A percentile compares a stretch with the other conserved stretches of the same genome.
Evolutionary conservation across 306 rosid species (phyloP).

Genomic region (Rosa chinensis): DNA sequence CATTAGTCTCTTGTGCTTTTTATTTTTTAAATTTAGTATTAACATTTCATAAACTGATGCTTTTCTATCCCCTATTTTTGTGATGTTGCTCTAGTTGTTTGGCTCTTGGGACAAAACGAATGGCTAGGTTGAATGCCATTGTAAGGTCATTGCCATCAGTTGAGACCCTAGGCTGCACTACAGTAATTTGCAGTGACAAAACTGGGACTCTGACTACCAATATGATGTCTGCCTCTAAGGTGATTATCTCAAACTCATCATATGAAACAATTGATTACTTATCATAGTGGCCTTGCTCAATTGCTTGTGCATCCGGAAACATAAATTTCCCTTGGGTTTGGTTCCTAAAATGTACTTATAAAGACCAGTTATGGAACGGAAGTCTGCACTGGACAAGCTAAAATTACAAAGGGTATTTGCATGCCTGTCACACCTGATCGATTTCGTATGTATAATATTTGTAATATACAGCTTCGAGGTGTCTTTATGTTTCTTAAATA

Average conservation of each 20-base stretch:
- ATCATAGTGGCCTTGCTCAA: neutral
- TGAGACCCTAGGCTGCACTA: conserved; percentile 97
- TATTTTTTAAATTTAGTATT: neutral
- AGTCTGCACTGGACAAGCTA: neutral
- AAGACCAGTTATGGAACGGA: neutral
- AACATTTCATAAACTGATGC: neutral
- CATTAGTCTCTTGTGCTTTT: neutral
- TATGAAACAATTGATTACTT: conserved; percentile 6
- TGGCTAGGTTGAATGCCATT: conserved; percentile 96
- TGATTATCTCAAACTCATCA: conserved; percentile 28
- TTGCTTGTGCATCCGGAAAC: neutral
- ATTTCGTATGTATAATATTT: neutral
- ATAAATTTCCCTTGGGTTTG: neutral
- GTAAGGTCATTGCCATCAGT: conserved; percentile 93
- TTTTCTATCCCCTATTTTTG: conserved; percentile 3
- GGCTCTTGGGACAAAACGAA: conserved; percentile 97
- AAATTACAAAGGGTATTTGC: neutral
- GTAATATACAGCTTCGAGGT: neutral
- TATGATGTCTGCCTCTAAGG: conserved; percentile 97
- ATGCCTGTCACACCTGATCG: neutral
- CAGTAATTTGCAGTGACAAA: conserved; percentile 98
- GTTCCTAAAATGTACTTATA: neutral
- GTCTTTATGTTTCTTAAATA: neutral
- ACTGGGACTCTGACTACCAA: conserved; percentile 97
- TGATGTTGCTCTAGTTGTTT: conserved; percentile 60